Evolutionary conservation across 176 grass and related monocot genomes (phyloP).

Genomic region (Triticum timopheevii): DNA sequence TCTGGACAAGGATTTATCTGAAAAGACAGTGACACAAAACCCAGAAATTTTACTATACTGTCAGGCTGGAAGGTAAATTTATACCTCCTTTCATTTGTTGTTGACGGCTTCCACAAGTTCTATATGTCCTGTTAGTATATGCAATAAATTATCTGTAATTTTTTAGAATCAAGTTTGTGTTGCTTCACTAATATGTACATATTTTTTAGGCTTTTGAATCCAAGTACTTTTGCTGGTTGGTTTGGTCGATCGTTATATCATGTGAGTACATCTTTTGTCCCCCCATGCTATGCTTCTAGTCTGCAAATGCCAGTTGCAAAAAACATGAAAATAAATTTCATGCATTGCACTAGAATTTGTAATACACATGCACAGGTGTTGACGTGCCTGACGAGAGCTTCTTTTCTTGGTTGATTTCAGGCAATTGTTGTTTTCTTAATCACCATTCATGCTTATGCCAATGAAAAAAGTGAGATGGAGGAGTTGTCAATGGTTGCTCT

Average conservation of each 20-base stretch:
- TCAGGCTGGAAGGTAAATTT: conserved; percentile 86
- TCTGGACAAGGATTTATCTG: conserved; percentile 89
- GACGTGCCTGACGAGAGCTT: not conserved
- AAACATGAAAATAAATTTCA: not conserved
- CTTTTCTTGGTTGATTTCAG: conserved; percentile 49
- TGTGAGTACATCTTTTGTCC: conserved; percentile 51
- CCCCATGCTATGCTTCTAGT: not conserved
- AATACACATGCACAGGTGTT: not conserved
- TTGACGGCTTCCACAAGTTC: not conserved
- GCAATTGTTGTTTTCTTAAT: conserved; percentile 74
- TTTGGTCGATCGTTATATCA: conserved; percentile 96
- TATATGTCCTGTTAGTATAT: conserved; percentile 6
- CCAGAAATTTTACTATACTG: conserved; percentile 92
- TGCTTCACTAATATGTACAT: conserved; percentile 23
- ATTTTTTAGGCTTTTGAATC: conserved; percentile 79
- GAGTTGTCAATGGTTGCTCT: conserved; percentile 93
- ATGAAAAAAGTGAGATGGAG: conserved; percentile 97
- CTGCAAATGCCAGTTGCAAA: conserved; percentile 7
- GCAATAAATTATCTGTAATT: conserved; percentile 2
- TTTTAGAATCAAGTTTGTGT: conserved; percentile 10
- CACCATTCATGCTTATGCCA: conserved; percentile 77
- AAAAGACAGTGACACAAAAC: conserved; percentile 95
- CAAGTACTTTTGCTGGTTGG: conserved; percentile 99
- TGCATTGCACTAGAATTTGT: conserved; percentile 21
- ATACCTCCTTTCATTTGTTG: not conserved